These are phyloP conservation scores for Ambrosia hybrid DNA, from an alignment of 140 eudicot genomes.

Conservation along the genomic window DNA sequence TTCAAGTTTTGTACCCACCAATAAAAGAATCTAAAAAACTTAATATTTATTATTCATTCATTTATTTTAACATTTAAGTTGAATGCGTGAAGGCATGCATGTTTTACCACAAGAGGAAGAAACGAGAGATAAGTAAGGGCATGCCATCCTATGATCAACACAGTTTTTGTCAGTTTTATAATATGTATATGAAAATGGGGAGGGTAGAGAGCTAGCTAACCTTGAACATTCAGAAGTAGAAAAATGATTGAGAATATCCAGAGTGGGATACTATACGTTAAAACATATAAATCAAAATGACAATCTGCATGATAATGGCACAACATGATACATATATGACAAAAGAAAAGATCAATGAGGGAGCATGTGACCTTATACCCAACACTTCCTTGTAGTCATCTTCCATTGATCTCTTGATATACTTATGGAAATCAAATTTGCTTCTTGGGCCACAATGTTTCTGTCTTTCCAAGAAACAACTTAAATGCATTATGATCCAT, in stretches of 20 bases:
- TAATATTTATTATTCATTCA: too few relatives aligned
- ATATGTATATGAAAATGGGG: too few relatives aligned
- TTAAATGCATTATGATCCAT: not conserved
- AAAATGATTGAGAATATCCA: slow-evolving; percentile 65
- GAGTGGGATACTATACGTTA: slow-evolving; percentile 53
- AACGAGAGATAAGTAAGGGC: slow-evolving; percentile 60
- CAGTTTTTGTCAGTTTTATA: too few relatives aligned
- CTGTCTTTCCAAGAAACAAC: slow-evolving; percentile 28
- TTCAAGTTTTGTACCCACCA: slow-evolving; percentile 83
- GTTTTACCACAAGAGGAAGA: slow-evolving; percentile 56
- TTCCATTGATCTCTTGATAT: slow-evolving; percentile 78
- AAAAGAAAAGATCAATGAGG: not conserved
- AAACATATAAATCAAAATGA: slow-evolving; percentile 10
- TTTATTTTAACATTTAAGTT: too few relatives aligned
- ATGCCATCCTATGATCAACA: slow-evolving; percentile 55
- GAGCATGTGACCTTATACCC: slow-evolving; percentile 61
- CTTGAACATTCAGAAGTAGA: slow-evolving; percentile 53
- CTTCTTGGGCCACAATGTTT: slow-evolving; percentile 67
- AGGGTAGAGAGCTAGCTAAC: slow-evolving; percentile 15
- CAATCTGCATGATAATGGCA: too few relatives aligned
- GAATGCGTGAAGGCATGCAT: too few relatives aligned
- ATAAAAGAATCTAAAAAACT: slow-evolving; percentile 47
- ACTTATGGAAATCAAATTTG: slow-evolving; percentile 78
- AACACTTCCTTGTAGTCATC: slow-evolving; percentile 70
- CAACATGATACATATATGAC: not conserved